Base-by-base conservation (phyloP, 495 filamentous ascomycete species). In the Usnea hakonensis region DNA sequence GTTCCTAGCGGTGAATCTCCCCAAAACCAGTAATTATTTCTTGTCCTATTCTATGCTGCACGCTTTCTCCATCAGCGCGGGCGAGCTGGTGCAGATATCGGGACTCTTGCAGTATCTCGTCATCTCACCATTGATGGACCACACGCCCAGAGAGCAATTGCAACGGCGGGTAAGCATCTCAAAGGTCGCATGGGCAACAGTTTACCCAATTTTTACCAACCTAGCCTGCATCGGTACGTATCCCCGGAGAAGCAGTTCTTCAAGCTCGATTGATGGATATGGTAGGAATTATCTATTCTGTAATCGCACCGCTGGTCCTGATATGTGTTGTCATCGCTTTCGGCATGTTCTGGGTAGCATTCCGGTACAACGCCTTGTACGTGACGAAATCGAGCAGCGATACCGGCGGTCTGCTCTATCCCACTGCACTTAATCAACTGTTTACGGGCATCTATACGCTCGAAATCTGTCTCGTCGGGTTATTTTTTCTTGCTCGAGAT, bases 11-110 rank as follows among this genome's bases (percentile, higher is more conserved):
- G 67, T 74, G 32, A 87, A 86, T 64, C 72, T 93, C 28, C 89
- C 89, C 21, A 85, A 85, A 69, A 83, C 87, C 3, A 79, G 84
- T 56, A 89, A 90, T 71, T 91, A 90, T 71, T 91, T 91, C 75
- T 90, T 90, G 73, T 85, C 85, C 10, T 93, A 93, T 73, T 83
- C 91, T 77, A 80, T 90, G 61, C 80, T 93, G 17, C 89, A 91
- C 66, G 84, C 84, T 35, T 73, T 91, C 43, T 83, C 84, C 64
- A 83, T 83, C 56, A 87, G 85, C 70, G 86, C 87, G n/a, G 85
- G 84, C 65, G 83, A 85, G 17, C 75, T 91, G 26, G 71, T 89
- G 30, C 87, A 90, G 69, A 79, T 88, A 62, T 82, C 75, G n/a
- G 79, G 81, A 11, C 74, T 89, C 10, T 67, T 86, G 46, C 68